Evolutionary conservation across 2,329 filamentous ascomycete species (phyloP), one percentile per base, ranked within the genome.

Genomic region (Cladophialophora yegresii): DNA sequence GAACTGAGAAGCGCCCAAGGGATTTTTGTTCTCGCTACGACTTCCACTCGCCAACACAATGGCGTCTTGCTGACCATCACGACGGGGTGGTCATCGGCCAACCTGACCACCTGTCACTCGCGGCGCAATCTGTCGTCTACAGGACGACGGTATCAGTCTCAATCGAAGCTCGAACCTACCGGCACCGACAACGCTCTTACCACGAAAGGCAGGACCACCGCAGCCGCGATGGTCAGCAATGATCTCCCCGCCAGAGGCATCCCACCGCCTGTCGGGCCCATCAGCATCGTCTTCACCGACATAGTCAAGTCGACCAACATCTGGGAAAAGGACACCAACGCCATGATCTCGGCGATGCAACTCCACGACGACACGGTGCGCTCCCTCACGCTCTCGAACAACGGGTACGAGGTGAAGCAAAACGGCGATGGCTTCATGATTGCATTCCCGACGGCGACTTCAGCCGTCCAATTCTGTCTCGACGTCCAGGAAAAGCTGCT

Each of bases 351-450:
- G 20, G 67, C 67, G 22, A 71, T 71, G 69, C 57, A 58, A 23
- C 54, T 66, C 28, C 69, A 71, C 63, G 69, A 71, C 51, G 47
- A 58, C 49, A 62, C 63, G 22, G 61, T 71, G 43, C 66, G 69
- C n/a, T 23, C 43, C 22, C 64, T 68, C 10, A 67, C 62, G 4
- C 36, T 58, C 43, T 36, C 26, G n/a, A 66, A 71, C 56, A 23
- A 50, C 3, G 67, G 69, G 30, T 71, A 69, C 63, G 69, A 71
- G 50, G 67, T 71, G 51, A 71, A 71, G 57, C 69, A 71, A 57
- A 71, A 71, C 36, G 69, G 67, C 16, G 69, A 71, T n/a, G 69
- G 69, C 28, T 71, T 71, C 63, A 69, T 71, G 69, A 68, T 71
- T 32, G 66, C 66, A 20, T 71, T 71, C 32, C 51, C 64, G 10